Base-by-base conservation (phyloP, 2,329 filamentous ascomycete genomes). In the Alternaria burnsii region DNA sequence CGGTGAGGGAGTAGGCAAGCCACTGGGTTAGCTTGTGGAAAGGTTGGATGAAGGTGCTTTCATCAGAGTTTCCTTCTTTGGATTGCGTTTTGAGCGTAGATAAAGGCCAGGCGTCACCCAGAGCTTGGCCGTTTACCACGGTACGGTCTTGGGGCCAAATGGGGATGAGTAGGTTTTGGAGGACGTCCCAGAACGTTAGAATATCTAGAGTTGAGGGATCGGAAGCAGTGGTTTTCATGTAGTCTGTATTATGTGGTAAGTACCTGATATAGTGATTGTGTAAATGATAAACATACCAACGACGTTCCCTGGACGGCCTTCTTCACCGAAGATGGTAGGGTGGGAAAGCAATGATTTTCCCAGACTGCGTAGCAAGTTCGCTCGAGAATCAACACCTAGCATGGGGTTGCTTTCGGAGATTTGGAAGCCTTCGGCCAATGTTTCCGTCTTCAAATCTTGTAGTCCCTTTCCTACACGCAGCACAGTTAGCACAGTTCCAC, bases 91-190 rank as follows among this genome's bases (percentile, higher is more conserved):
- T 91, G 84, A 97, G 90, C 11, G 88, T 87, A 18, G 86, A 88
- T 77, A 93, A 95, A 0, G 89, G 91, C 94, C 94, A 98, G 24
- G 94, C 94, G 74, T 98, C 94, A 50, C 94, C 94, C 3, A 98
- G 87, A 0, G 93, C 88, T 26, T 91, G 85, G 0, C 92, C 92
- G 71, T 95, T 91, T 68, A 98, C 89, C 58, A 89, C 87, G 0
- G 94, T 97, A 61, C 94, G 89, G 1, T 92, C 92, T 3, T 87
- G 81, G 0, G 94, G 94, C 94, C 94, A 98, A 76, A 97, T 95
- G 0, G 89, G 86, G 5, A 88, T 87, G 5, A 98, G 85, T 2
- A 93, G 91, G 55, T 91, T 89, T 87, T 97, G 95, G 3, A 98
- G 86, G 1, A 94, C 88, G 61, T 89, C 88, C 94, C 94, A 98